phyloP scores from a whole-genome alignment of 2,329 filamentous ascomycete species.

The Colletotrichum spinosum region DNA sequence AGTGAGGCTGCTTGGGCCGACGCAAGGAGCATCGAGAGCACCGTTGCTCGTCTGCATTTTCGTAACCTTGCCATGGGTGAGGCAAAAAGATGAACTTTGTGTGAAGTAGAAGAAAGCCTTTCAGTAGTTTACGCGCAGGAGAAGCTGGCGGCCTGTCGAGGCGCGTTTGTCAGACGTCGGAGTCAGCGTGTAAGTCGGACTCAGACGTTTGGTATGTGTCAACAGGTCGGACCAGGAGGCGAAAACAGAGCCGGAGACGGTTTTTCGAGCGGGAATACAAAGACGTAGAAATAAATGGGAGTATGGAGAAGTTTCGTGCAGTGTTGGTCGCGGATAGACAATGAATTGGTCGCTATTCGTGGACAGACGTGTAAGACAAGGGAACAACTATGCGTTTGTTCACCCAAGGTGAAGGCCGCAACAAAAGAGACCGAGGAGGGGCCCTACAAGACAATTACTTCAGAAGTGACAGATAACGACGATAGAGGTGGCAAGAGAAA shows the following conservation, averaged over 20 bases:
- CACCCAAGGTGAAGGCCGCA: constrained; percentile 9
- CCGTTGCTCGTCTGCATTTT: constrained; percentile 49
- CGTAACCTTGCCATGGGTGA: constrained; percentile 44
- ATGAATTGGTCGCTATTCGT: constrained; percentile 31
- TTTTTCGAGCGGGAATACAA: constrained; percentile 19
- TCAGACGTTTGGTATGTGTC: constrained; percentile 15
- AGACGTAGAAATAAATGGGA: constrained; percentile 33
- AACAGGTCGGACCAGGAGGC: background rate
- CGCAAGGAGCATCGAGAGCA: constrained; percentile 51
- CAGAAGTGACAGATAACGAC: constrained; percentile 4
- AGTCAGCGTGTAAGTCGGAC: constrained; percentile 34
- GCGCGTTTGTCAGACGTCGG: constrained; percentile 16
- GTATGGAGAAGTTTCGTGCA: constrained; percentile 25
- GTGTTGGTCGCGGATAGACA: constrained; percentile 12
- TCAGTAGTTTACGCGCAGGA: constrained; percentile 1
- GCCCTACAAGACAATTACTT: constrained; percentile 24
- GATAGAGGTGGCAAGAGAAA: constrained; percentile 1
- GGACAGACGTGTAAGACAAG: constrained; percentile 16
- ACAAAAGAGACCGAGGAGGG: constrained; percentile 24
- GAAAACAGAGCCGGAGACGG: background rate
- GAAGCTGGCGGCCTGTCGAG: constrained; percentile 1
- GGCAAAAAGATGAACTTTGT: background rate
- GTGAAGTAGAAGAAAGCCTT: constrained; percentile 12
- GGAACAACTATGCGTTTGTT: constrained; percentile 12
- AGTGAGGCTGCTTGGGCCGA: constrained; percentile 53